These are phyloP conservation scores for Boletus speciosus DNA, from an alignment of 768 basidiomycete species.

Conservation along the genomic window DNA sequence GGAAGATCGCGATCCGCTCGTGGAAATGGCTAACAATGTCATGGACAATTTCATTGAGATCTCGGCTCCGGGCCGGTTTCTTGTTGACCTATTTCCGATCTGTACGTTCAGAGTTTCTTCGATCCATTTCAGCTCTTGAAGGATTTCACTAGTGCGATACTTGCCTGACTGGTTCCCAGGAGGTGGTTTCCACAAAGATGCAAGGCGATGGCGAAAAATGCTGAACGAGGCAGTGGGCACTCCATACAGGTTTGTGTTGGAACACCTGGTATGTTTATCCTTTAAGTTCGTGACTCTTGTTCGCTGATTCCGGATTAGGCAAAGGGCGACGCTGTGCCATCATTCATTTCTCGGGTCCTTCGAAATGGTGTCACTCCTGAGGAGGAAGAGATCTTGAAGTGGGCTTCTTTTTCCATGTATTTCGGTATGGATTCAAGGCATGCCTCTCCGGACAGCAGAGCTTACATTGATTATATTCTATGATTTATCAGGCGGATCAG, in stretches of 20 bases:
- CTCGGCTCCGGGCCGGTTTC: conserved; percentile 5
- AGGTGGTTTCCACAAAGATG: conserved; percentile 11
- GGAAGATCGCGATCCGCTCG: conserved; percentile 31
- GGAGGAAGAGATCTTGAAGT: conserved; percentile 14
- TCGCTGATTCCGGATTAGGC: not conserved
- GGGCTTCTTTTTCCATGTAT: conserved; percentile 18
- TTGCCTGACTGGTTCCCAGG: conserved; percentile 24
- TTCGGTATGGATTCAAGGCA: conserved; percentile 3
- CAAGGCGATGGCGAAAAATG: conserved; percentile 2
- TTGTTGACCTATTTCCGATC: conserved; percentile 7
- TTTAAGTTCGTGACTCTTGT: not conserved
- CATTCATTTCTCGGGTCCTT: conserved; percentile 12
- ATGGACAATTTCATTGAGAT: conserved; percentile 11
- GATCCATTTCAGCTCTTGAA: not conserved
- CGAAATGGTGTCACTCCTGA: conserved; percentile 2
- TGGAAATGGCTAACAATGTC: conserved; percentile 27
- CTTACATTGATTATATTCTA: not conserved
- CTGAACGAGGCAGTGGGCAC: not conserved
- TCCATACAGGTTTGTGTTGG: conserved; percentile 9
- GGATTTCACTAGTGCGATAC: conserved; percentile 6
- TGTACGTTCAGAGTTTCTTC: not conserved
- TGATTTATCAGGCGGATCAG: conserved; percentile 23
- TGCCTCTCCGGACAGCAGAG: not conserved
- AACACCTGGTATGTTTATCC: conserved; percentile 10
- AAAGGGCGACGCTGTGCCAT: conserved; percentile 8